phyloP scores from a whole-genome alignment of 2,329 filamentous ascomycete species.

The Paradendryphiella salina region DNA sequence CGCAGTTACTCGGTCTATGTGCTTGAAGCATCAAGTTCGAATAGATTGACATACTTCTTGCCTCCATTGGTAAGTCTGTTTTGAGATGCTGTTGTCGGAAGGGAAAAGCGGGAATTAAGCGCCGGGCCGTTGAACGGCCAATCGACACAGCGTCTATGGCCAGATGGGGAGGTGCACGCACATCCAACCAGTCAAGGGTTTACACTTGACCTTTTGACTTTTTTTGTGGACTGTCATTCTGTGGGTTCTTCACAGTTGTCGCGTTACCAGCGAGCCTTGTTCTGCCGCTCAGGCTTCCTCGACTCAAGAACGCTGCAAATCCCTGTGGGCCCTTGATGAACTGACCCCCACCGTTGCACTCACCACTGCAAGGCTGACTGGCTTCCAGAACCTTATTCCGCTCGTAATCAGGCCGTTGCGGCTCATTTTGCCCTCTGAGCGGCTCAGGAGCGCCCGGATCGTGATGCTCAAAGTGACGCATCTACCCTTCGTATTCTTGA shows the following conservation, averaged over 20 bases:
- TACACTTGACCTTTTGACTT: background rate
- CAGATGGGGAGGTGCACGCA: slow-evolving; percentile 12
- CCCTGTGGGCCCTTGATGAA: slow-evolving; percentile 10
- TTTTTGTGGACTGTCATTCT: slow-evolving; percentile 5
- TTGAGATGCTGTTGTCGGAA: slow-evolving; percentile 29
- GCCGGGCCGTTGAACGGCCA: slow-evolving; percentile 32
- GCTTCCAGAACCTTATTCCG: slow-evolving; percentile 68
- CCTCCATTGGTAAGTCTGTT: slow-evolving; percentile 51
- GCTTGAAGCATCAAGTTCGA: slow-evolving; percentile 56
- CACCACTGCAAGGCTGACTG: slow-evolving; percentile 37
- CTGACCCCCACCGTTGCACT: background rate
- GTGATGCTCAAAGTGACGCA: slow-evolving; percentile 63
- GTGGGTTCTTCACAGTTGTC: slow-evolving; percentile 9
- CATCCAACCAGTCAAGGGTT: slow-evolving; percentile 24
- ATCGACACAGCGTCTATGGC: slow-evolving; percentile 39
- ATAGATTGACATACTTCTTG: slow-evolving; percentile 54
- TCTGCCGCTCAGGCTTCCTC: slow-evolving; percentile 36
- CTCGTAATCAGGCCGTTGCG: slow-evolving; percentile 73
- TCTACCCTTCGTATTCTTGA: slow-evolving; percentile 69
- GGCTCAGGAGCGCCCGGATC: slow-evolving; percentile 65
- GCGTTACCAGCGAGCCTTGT: slow-evolving; percentile 22
- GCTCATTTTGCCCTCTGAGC: slow-evolving; percentile 66
- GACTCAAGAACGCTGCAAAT: slow-evolving; percentile 7
- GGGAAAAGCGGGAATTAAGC: slow-evolving; percentile 39
- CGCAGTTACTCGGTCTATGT: slow-evolving; percentile 58